Base-by-base conservation (phyloP, 2,329 filamentous ascomycete genomes). In the Madurella mycetomatis region DNA sequence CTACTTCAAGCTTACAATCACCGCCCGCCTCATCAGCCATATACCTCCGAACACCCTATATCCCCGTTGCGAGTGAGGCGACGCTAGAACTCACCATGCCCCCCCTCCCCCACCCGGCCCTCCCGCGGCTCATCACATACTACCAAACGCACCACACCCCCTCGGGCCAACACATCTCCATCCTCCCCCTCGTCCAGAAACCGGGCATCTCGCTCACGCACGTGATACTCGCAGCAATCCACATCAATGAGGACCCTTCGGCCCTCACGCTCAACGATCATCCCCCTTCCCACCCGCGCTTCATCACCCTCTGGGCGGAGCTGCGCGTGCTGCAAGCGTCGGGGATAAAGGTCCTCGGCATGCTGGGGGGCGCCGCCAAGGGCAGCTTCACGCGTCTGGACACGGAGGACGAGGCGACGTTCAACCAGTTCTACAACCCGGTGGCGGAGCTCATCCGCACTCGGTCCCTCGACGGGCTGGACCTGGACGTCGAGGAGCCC, bases 331-430 rank as follows among this genome's bases (percentile, higher is more conserved):
- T 90, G n/a, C 86, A 91, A 69, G 81, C 80, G 1, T 76, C 76
- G 39, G 88, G 87, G 18, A 76, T 92, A 62, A 86, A 85, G 64
- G 81, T 92, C n/a, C 74, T 92, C 59, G 87, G 84, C 46, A 90
- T 94, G 87, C 76, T 94, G 0, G 89, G 89, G 32, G 89, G 89
- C 13, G 88, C 88, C 2, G 88, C 88, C 0, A 82, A 81, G 64
- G 89, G 89, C 11, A 83, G 79, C 17, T 92, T 82, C 66, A 73
- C 76, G 47, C 76, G 84, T 9, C 73, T 80, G 3, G 81, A 58
- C 39, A 47, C 42, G 32, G 32, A 84, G 63, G 18, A 39, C 25
- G 37, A 40, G 47, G 71, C 72, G 18, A 72, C 45, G 69, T 92
- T 92, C 65, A 86, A 92, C 68, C 66, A 68, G 2, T 88, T 87